A percentile compares a stretch with the other conserved stretches of the same genome.
Conservation (phyloP, 805 yeast genomes). For the Saturnispora kantuleensis region DNA sequence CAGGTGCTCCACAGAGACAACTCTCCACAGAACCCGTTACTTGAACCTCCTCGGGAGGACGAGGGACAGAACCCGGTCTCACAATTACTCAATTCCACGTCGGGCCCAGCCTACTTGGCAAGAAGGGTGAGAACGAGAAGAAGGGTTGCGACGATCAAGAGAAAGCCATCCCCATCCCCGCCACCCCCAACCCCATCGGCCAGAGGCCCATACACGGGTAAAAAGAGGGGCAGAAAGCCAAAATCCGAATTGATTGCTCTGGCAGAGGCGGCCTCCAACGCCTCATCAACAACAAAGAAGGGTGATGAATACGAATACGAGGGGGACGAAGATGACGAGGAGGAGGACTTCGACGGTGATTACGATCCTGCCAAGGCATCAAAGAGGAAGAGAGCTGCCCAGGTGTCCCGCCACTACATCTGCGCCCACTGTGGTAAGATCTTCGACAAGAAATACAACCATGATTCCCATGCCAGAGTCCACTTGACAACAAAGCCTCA, state of each 20-base stretch:
- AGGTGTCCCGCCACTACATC: slow-evolving; percentile 4
- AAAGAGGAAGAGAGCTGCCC: not conserved
- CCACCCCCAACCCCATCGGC: not conserved
- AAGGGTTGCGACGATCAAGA: slow-evolving; percentile 5
- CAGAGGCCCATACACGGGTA: slow-evolving; percentile 6
- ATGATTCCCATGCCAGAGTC: slow-evolving; percentile 14
- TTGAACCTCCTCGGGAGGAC: slow-evolving; percentile 7
- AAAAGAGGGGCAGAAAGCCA: slow-evolving; percentile 9
- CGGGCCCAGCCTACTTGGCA: slow-evolving; percentile 7
- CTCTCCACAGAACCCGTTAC: slow-evolving; percentile 7
- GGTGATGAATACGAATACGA: not conserved
- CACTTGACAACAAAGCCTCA: slow-evolving; percentile 13
- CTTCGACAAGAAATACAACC: slow-evolving; percentile 13
- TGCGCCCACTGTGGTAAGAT: slow-evolving; percentile 13
- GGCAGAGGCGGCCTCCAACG: slow-evolving; percentile 8
- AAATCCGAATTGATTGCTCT: slow-evolving; percentile 7
- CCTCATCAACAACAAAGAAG: not conserved
- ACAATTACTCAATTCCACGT: slow-evolving; percentile 3
- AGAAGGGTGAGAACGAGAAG: slow-evolving; percentile 8
- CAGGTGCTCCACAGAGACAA: slow-evolving; percentile 5
- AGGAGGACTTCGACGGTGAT: slow-evolving; percentile 2
- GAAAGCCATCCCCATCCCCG: slow-evolving; percentile 4
- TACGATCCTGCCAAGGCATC: slow-evolving; percentile 1
- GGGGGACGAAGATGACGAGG: not conserved
- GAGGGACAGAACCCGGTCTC: slow-evolving; percentile 7